Conservation (phyloP, 129 eudicot species). For the carrot (Daucus carota) region DNA sequence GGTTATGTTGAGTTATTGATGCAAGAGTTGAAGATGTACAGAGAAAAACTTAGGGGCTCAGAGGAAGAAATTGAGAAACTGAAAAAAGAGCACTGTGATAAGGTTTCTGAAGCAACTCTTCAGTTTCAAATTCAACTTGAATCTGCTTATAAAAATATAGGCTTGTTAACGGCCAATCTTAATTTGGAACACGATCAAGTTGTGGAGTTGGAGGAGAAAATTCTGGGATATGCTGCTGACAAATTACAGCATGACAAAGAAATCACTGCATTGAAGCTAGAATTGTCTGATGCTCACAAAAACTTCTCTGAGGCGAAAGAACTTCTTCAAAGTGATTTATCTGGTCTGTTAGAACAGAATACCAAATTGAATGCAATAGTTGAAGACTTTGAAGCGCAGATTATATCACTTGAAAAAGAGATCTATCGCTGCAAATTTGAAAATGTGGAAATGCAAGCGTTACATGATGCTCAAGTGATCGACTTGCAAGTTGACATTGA, state of each 20-base stretch:
- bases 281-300: conserved; percentile 18
- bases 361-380: conserved; percentile 18
- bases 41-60: conserved; percentile 25
- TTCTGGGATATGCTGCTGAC: conserved; percentile 23
- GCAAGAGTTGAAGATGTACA: conserved; percentile 30
- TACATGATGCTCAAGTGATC: conserved; percentile 27
- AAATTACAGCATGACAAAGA: conserved; percentile 31
- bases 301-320: conserved; percentile 22
- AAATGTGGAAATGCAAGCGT: conserved; percentile 27
- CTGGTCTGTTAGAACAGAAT: conserved; percentile 23
- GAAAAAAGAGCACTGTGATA: conserved; percentile 19
- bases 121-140: conserved; percentile 28
- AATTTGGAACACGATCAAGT: conserved; percentile 32
- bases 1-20: conserved; percentile 17
- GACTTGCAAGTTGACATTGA: conserved; percentile 31
- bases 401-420: conserved; percentile 19
- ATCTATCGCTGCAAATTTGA: conserved; percentile 20
- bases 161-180: conserved; percentile 33
- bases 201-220: conserved; percentile 38
- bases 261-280: conserved; percentile 35
- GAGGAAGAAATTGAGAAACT: conserved; percentile 30
- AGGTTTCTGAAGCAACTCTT: conserved; percentile 20
- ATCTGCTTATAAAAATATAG: conserved; percentile 18
- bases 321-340: conserved; percentile 24
- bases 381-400: neutral